Conservation (phyloP, 1,284 basidiomycete species). For the Microbotryum saponariae region DNA sequence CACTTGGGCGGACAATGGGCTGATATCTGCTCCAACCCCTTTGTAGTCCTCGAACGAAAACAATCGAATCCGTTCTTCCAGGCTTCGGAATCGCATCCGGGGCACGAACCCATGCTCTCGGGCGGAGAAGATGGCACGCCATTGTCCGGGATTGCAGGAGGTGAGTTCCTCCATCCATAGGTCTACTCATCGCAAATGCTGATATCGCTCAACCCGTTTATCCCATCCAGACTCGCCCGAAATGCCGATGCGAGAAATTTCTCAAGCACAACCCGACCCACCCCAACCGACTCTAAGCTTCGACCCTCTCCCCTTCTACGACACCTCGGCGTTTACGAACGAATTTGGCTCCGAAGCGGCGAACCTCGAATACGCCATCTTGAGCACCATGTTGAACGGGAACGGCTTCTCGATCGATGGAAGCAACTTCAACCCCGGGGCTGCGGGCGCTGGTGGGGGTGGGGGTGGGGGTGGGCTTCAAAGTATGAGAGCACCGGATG, state of each 20-base stretch:
- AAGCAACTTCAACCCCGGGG: slow-evolving; percentile 7
- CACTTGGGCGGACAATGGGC: not conserved
- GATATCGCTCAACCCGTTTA: no score
- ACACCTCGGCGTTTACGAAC: slow-evolving; percentile 12
- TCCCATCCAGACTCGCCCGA: not conserved
- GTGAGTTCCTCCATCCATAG: not conserved
- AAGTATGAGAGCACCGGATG: no score
- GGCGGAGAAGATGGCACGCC: not conserved
- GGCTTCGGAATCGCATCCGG: no score
- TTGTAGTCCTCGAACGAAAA: slow-evolving; percentile 4
- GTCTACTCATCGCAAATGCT: no score
- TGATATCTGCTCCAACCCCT: slow-evolving; percentile 1
- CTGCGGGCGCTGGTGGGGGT: not conserved
- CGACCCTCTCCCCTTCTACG: slow-evolving; percentile 8
- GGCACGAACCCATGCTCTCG: not conserved
- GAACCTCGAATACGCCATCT: slow-evolving; percentile 83
- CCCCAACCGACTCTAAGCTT: slow-evolving; percentile 1
- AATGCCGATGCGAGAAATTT: not conserved
- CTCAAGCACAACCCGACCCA: not conserved
- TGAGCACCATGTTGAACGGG: slow-evolving; percentile 73
- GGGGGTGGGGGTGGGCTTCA: no score
- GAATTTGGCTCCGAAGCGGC: slow-evolving; percentile 74
- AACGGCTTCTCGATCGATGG: slow-evolving; percentile 45
- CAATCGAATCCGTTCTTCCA: no score
- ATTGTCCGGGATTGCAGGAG: not conserved